Base-by-base conservation (phyloP, 352 stramenopile species). In the Pythium dissimile region DNA sequence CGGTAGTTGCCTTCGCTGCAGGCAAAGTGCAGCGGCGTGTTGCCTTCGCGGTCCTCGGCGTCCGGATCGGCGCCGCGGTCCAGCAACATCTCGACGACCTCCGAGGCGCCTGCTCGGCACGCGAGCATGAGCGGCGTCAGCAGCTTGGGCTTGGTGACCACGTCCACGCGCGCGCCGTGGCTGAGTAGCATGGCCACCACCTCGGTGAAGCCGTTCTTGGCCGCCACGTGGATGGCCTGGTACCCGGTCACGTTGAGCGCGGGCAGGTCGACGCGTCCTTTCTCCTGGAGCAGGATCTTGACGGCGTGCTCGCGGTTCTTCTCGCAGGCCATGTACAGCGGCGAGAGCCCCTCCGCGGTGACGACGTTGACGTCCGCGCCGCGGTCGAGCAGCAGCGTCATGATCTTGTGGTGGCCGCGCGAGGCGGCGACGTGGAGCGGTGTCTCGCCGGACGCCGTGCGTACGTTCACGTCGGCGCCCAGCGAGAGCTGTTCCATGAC, bases 21-120 rank as follows among this genome's bases (percentile, higher is more conserved):
- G 7, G 80, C 73, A 48, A 92, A 88, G 51, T 94, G 85, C 50
- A 94, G 66, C 37, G 82, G 79, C 18, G 82, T 92, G 71, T 94
- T 92, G 41, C 85, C 85, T 10, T 89, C 80, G 20, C 65, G 64
- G 62, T 94, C 81, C 54, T 94, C 85, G 1, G 72, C 74, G 61
- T 92, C 75, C 18, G 81, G 78, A 54, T 94, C 85, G 7, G 85
- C 85, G 15, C 80, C 80, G 11, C 66, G 70, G 54, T 92, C 80
- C 44, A 94, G 61, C 41, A 94, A 65, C 50, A 80, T 54, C 64
- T 92, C 82, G 12, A 89, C 75, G 16, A 93, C 70, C 28, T 74
- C 77, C 1, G 75, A 67, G 51, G 83, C 70, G 51, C 82, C 80
- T 20, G 67, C 57, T 54, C 72, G 71, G 24, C 73, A 76, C 35